These are phyloP conservation scores for Apiospora aurea DNA, from an alignment of 2,329 filamentous ascomycete species.

Conservation along the genomic window DNA sequence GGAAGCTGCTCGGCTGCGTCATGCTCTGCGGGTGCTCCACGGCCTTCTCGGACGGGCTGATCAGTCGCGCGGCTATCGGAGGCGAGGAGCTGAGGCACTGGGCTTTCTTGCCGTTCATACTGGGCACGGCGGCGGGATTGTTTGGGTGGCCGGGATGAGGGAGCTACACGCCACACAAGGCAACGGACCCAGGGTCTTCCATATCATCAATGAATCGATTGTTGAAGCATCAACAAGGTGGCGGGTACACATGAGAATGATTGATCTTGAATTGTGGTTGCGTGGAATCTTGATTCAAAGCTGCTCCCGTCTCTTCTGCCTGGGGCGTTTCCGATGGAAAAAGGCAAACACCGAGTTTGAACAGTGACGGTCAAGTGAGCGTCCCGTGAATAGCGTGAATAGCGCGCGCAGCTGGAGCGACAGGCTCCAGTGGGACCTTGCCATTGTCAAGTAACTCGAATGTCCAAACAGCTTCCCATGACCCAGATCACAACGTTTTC, in stretches of 20 bases:
- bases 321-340: not conserved
- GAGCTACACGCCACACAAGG: not conserved
- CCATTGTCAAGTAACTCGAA: not conserved
- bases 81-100: constrained; percentile 3
- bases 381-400: not conserved
- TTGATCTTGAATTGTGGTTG: not conserved
- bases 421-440: not conserved
- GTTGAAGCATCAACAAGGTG: not conserved
- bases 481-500: not conserved
- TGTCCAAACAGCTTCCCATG: not conserved
- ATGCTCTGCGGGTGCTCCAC: constrained; percentile 10
- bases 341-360: not conserved
- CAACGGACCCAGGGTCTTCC: not conserved
- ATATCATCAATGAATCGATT: not conserved
- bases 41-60: not conserved
- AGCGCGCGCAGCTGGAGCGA: not conserved
- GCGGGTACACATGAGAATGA: not conserved
- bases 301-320: not conserved
- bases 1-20: not conserved
- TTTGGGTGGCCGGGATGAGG: not conserved
- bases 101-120: not conserved
- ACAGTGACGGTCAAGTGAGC: not conserved
- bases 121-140: not conserved
- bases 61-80: not conserved
- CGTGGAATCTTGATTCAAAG: not conserved